phyloP scores from a whole-genome alignment of 2,329 filamentous ascomycete genomes.

The Rhynchosporium agropyri region DNA sequence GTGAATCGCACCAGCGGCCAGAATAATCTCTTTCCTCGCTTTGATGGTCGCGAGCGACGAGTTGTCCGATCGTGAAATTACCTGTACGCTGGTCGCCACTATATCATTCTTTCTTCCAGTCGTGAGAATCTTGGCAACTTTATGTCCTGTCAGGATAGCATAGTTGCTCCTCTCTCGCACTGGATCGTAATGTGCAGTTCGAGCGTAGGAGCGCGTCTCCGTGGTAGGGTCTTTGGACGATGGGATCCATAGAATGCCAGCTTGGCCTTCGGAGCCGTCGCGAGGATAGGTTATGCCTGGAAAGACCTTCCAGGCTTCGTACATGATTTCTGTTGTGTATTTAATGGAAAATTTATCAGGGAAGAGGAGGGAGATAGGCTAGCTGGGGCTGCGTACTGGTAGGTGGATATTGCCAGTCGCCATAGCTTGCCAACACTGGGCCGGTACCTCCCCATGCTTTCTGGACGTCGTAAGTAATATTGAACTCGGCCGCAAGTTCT shows the following conservation, averaged over 20 bases:
- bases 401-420: conserved; percentile 45
- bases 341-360: neutral
- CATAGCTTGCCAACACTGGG: conserved; percentile 46
- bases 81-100: neutral
- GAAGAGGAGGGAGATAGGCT: neutral
- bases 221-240: conserved; percentile 18
- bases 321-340: neutral
- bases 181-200: conserved; percentile 45
- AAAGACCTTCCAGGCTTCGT: conserved; percentile 17
- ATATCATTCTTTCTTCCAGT: neutral
- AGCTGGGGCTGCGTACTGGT: conserved; percentile 34
- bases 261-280: conserved; percentile 21
- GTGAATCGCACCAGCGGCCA: conserved; percentile 43
- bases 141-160: conserved; percentile 25
- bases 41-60: neutral
- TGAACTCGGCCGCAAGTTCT: conserved; percentile 42
- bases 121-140: conserved; percentile 10
- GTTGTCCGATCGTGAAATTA: neutral
- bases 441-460: conserved; percentile 44
- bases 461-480: conserved; percentile 42
- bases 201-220: conserved; percentile 45
- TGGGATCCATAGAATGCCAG: conserved; percentile 21
- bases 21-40: conserved; percentile 42
- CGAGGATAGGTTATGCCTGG: conserved; percentile 11
- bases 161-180: conserved; percentile 36